A percentile compares a stretch with the other conserved stretches of the same genome.
Evolutionary conservation across 148 eudicot species (phyloP).

Genomic region (Cornus controversa): DNA sequence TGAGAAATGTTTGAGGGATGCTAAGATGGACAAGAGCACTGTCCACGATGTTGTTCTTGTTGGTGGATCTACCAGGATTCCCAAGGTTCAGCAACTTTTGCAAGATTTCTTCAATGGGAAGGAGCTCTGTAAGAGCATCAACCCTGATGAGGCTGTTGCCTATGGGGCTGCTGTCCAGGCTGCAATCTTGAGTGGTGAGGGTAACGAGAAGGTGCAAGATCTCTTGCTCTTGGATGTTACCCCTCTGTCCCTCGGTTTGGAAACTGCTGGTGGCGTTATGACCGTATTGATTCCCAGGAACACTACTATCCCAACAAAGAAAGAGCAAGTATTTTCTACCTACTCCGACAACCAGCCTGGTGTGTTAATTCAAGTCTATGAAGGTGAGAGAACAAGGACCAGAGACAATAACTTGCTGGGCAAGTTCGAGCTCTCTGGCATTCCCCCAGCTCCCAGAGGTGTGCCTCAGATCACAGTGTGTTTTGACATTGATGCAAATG

Average conservation of each 20-base stretch:
- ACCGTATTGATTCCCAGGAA: constrained; percentile 40
- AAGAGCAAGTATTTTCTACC: constrained; percentile 43
- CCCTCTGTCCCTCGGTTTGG: constrained; percentile 45
- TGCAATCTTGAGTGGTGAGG: constrained; percentile 48
- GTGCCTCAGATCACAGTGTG: constrained; percentile 49
- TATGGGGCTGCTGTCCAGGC: constrained; percentile 56
- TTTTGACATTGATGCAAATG: constrained; percentile 46
- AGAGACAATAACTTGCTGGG: constrained; percentile 44
- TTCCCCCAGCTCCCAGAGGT: constrained; percentile 50
- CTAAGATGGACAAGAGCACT: constrained; percentile 41
- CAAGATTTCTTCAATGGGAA: constrained; percentile 48
- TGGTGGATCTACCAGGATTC: constrained; percentile 49
- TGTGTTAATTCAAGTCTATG: constrained; percentile 46
- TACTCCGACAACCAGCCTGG: constrained; percentile 52
- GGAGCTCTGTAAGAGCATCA: constrained; percentile 50
- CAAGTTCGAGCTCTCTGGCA: constrained; percentile 44
- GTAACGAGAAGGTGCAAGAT: constrained; percentile 47
- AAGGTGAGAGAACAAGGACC: constrained; percentile 49
- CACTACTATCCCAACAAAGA: constrained; percentile 48
- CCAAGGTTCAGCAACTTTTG: constrained; percentile 43
- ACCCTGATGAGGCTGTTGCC: constrained; percentile 54
- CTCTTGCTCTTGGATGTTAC: constrained; percentile 40
- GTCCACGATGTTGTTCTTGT: constrained; percentile 49
- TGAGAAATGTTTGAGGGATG: constrained; percentile 49
- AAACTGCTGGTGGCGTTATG: constrained; percentile 48